Base-by-base conservation (phyloP, 129 eudicot species). In the Artemisia tridentata region DNA sequence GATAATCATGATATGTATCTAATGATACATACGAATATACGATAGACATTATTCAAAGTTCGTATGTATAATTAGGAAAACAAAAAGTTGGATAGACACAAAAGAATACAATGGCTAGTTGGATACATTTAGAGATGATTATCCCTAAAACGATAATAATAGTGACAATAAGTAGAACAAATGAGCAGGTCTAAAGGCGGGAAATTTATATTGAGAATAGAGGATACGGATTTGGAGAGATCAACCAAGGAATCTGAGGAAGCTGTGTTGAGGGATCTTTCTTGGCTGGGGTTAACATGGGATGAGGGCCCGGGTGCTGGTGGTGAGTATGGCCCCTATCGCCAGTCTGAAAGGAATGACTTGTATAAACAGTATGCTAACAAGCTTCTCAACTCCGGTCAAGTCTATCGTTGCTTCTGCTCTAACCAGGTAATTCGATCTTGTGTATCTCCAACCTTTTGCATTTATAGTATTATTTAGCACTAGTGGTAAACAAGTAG, bases 241-340 rank as follows among this genome's bases (percentile, higher is more conserved):
- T 93, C 96, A 58, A 87, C 96, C 3, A 93, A 87, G 80, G 95
- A 82, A 67, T 93, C 95, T 3, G 96, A 89, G 82, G 95, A 87
- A 51, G 96, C 96, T 41, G 71, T 93, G 73, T 77, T 93, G 65
- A 86, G 85, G 7, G 96, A 89, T 75, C 95, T 93, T 63, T 58
- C 90, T 59, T 93, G 98, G 96, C 88, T 89, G 16, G 98, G 96
- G 8, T 92, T 93, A 71, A 31, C 80, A n/a, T 93, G 98, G 96
- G 98, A 93, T 72, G 98, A 93, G 90, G 97, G 96, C 23, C 98
- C 98, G 29, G 90, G 77, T 46, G 75, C 80, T 66, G 98, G 95
- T 71, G 98, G 98, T 17, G 85, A 62, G 55, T 89, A 84, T 76
- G 96, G 98, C 63, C 98, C 96, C 9, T 92, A 92, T 68, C 75